Base-by-base conservation (phyloP, 768 basidiomycete genomes). In the Collybia sp. region DNA sequence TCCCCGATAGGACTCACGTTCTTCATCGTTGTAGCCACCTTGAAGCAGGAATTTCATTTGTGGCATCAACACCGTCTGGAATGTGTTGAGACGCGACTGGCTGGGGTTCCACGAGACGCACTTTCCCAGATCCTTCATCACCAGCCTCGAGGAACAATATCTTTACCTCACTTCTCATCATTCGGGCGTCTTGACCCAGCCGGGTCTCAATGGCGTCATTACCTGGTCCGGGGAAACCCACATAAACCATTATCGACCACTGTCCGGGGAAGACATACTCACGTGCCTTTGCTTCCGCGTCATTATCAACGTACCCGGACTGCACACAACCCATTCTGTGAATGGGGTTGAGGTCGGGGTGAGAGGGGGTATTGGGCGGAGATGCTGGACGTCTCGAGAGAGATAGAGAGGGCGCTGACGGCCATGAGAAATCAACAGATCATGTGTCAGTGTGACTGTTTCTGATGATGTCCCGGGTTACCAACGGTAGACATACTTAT, bases 21-120 rank as follows among this genome's bases (percentile, higher is more conserved):
- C 93, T 55, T 83, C 79, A 47, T 86, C 83, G 57, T 85, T 89
- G 74, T 93, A 94, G 1, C 85, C 85, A 47, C 87, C 88, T 53
- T 93, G 87, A 63, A 95, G 91, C 52, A 95, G 94, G 66, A 95
- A 84, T 61, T 95, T 93, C 93, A 97, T 95, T 66, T 96, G 93
- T 71, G 93, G 95, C 47, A 95, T 79, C 38, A 95, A 87, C 2
- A 92, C 94, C 1, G 90, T 91, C 83, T 91, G 57, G 30, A 32
- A 9, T 11, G 16, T 39, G 10, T 37, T n/a, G 17, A 37, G 13
- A n/a, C 10, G 35, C 35, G 13, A 10, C n/a, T 10, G 13, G 10
- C 6, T 13, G 13, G 17, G 35, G 6, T 37, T 6, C 6, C 13
- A 18, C 10, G 35, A 37, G 17, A 37, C n/a, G 10, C 10, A 37